Base-by-base conservation (phyloP, 2,329 filamentous ascomycete genomes). In the Onygenales sp. region DNA sequence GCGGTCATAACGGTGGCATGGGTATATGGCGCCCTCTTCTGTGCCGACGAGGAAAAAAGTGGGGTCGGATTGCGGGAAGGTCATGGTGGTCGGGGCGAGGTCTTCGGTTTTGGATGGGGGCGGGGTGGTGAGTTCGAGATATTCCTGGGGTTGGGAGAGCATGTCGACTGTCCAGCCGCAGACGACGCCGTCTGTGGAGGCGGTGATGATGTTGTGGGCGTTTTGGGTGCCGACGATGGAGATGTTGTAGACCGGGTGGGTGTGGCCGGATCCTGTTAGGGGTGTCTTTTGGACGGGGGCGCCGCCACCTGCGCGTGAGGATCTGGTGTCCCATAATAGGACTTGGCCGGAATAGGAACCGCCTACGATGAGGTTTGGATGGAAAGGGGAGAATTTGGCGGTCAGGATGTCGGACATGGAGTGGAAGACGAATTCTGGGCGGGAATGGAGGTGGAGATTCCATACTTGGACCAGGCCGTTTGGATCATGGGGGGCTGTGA, bases 101-200 rank as follows among this genome's bases (percentile, higher is more conserved):
- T 98, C 93, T 71, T 98, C 94, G 4, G 90, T 92, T 69, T 90
- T 92, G 61, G 88, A 85, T 5, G 92, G 89, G 13, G 85, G 84
- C 3, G 92, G 92, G 2, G 90, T 88, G 55, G 85, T 86, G 10
- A 98, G 79, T 64, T 95, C 89, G 43, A 98, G 82, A 53, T 90
- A 85, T 74, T 98, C 93, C 71, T 97, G 92, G 0, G 93, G 93
- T 69, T 96, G 89, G 1, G 92, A 89, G 56, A 98, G 87, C 83
- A 98, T 97, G 69, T 98, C 94, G 59, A 96, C 89, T 53, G 88
- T 91, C 93, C 93, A 98, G 47, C 91, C 89, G 69, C 93, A 98
- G 43, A 97, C 89, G 8, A 95, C 89, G 52, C 93, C 93, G 66
- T 98, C 93, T 0, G 93, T 98, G 1, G 90, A 96, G 68, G 89